phyloP scores from a whole-genome alignment of 2,329 filamentous ascomycete genomes.

The Colletotrichum spaethianum region DNA sequence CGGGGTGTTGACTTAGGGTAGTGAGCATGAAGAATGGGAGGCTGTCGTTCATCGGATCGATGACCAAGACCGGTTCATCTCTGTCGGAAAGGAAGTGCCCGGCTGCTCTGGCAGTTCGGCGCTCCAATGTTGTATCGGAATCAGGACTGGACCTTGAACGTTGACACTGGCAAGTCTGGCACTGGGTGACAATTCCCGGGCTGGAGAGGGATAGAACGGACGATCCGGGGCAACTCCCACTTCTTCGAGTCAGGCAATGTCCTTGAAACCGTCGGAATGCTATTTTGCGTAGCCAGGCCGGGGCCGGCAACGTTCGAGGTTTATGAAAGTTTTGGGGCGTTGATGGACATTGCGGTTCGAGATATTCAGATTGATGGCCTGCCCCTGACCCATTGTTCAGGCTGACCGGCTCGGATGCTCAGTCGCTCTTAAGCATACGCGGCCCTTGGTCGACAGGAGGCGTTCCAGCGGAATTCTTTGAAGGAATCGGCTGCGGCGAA shows the following conservation, averaged over 20 bases:
- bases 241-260: background rate
- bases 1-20: background rate
- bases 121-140: background rate
- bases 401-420: background rate
- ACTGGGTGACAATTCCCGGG: background rate
- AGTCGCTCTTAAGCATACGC: constrained; percentile 11
- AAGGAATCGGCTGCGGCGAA: background rate
- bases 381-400: background rate
- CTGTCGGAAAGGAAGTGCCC: constrained; percentile 24
- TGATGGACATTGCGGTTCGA: background rate
- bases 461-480: background rate
- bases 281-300: background rate
- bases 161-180: constrained; percentile 15
- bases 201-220: constrained; percentile 2
- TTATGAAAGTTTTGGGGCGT: constrained; percentile 16
- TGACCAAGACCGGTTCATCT: constrained; percentile 26
- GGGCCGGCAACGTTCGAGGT: constrained; percentile 29
- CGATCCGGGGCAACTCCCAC: background rate
- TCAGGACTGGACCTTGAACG: background rate
- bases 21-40: background rate
- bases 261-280: constrained; percentile 4
- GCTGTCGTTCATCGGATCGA: constrained; percentile 30
- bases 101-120: background rate
- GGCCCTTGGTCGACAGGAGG: constrained; percentile 3
- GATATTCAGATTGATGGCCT: background rate